A percentile compares a stretch with the other conserved stretches of the same genome.
Conservation (phyloP, 1,284 basidiomycete species). For the Trichosporon coremiiforme region DNA sequence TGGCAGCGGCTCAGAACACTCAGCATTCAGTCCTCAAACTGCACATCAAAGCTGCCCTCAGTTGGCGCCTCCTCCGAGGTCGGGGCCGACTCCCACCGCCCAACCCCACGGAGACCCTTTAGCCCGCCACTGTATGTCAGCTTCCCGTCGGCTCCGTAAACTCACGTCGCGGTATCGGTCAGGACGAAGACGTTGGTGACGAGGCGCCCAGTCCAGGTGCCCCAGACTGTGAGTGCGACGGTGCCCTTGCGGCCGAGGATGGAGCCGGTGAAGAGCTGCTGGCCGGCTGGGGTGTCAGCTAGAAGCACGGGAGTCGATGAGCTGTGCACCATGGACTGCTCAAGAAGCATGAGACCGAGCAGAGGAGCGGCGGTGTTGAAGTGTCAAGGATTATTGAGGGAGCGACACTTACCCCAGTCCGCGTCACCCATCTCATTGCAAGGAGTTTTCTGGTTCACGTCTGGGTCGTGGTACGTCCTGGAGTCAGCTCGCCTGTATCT, state of each 20-base stretch:
- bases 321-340: no score
- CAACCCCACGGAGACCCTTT: background rate
- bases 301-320: background rate
- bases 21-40: slow-evolving; percentile 1
- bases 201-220: slow-evolving; percentile 3
- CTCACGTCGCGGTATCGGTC: slow-evolving; percentile 13
- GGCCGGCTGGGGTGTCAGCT: slow-evolving; percentile 7
- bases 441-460: background rate
- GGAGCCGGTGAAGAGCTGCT: slow-evolving; percentile 12
- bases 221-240: slow-evolving; percentile 5
- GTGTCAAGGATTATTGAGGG: background rate
- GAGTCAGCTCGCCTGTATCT: background rate
- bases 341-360: background rate
- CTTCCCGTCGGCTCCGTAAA: background rate
- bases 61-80: slow-evolving; percentile 10
- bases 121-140: slow-evolving; percentile 18
- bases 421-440: background rate
- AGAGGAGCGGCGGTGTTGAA: background rate
- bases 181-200: slow-evolving; percentile 12
- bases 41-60: background rate
- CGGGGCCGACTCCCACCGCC: background rate
- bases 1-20: background rate
- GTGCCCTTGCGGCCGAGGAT: slow-evolving; percentile 21
- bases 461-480: slow-evolving; percentile 5
- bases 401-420: slow-evolving; percentile 2